Evolutionary conservation across 2,329 filamentous ascomycete genomes (phyloP), one percentile per base, ranked within the genome.

Genomic region (Podosphaera xanthii): DNA sequence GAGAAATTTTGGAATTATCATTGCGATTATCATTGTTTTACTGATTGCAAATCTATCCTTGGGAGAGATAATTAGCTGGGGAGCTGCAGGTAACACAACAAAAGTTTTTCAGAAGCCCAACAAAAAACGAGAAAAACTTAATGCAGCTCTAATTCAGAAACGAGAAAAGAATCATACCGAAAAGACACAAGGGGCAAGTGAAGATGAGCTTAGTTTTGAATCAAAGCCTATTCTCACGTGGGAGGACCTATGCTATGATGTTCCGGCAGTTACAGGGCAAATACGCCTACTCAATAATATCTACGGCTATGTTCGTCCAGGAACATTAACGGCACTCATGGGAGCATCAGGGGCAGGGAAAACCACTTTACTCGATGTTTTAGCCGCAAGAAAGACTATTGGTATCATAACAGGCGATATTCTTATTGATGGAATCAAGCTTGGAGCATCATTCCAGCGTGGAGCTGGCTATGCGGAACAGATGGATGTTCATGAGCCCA

Each of bases 1-100:
- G 88, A 77, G 87, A 49, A 89, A 94, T 70, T 87, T 85, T 69
- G 87, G 86, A 1, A 92, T 95, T 63, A 82, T 94, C 61, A 68
- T 89, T 9, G 82, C 76, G 1, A 78, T 94, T 62, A 87, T 94
- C 59, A 71, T 84, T 49, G 80, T 81, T 61, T 94, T 94, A 72
- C 74, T 95, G 2, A 70, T 79, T 9, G 72, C 86, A 60, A 91
- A 94, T 63, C 83, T 88, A 46, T 76, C 87, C 14, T 76, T 91
- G 0, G 89, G 87, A 67, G 89, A 95, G 68, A 74, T 84, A 33
- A 75, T 94, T 65, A 86, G 81, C 60, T 87, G 83, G 64, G 86
- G 87, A 48, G 84, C 85, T 69, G 87, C 84, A 6, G 88, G 88
- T n/a, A 88, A 84, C 65, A 79, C 84, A 0, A 82, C 87, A 33